Evolutionary conservation across 179 eudicot species (phyloP), one percentile per base, ranked within the genome.

Genomic region (Silene coronaria): DNA sequence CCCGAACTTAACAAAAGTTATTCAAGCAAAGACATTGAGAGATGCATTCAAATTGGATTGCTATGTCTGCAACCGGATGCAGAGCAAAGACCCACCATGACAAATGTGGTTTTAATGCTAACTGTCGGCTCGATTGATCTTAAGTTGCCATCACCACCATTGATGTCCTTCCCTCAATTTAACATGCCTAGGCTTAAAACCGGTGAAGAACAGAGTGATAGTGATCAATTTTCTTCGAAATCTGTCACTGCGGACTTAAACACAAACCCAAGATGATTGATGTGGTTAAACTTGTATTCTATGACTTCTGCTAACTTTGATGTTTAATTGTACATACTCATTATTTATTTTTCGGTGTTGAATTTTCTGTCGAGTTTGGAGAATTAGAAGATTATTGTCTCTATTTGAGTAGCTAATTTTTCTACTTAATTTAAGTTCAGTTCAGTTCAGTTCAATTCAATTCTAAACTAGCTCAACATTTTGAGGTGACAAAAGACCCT

Each of bases 51-150:
- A 22, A 45, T 69, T 19, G 57, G 72, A 21, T 19, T 69, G 17
- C 19, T 51, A 16, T 51, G 57, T 51, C 6, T 51, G 16, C 92
- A 89, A 19, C 73, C 86, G 21, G 12, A 26, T 45, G 53, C 72
- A 69, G 13, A 46, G 17, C 32, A 38, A 24, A 69, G 72, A 45
- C 72, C 72, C 1, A 69, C 57, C 19, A 69, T 69, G 53, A 24
- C 46, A 11, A 3, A 9, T 2, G 48, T 57, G n/a, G 75, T 69
- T 19, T 28, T 59, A 10, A 72, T 72, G 75, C 65, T 72, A 28
- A 36, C 19, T 3, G 64, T 60, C 16, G 67, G 55, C 48, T 58
- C 30, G 0, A 34, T 59, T 1, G 45, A 5, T 11, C 75, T 72
- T 16, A 67, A 67, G 17, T 34, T 7, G 11, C 75, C 67, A 17